phyloP scores from a whole-genome alignment of 805 yeast species.

The Saccharomycopsis malanga region DNA sequence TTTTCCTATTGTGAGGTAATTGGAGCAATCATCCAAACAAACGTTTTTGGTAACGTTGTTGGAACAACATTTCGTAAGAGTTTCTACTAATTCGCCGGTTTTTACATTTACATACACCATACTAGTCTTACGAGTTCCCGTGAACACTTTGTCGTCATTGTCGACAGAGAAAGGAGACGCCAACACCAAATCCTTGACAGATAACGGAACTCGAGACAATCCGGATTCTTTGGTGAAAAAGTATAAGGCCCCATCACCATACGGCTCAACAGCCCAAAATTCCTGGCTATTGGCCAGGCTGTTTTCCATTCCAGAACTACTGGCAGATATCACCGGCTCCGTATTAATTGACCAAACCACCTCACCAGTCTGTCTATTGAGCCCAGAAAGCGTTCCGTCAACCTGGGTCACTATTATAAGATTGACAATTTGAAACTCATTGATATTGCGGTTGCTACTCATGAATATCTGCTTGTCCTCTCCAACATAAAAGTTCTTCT shows the following conservation, averaged over 20 bases:
- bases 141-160: conserved; percentile 72
- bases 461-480: conserved; percentile 13
- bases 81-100: conserved; percentile 58
- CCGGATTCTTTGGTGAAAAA: conserved; percentile 73
- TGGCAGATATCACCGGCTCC: conserved; percentile 16
- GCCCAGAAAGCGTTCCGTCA: conserved; percentile 18
- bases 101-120: conserved; percentile 65
- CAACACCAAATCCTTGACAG: conserved; percentile 67
- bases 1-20: conserved; percentile 55
- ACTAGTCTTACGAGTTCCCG: conserved; percentile 75
- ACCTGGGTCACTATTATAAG: conserved; percentile 20
- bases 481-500: conserved; percentile 9
- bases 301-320: conserved; percentile 6
- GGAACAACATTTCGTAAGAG: conserved; percentile 22
- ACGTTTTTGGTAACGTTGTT: conserved; percentile 15
- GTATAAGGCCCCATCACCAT: conserved; percentile 74
- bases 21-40: conserved; percentile 25
- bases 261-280: conserved; percentile 89
- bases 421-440: conserved; percentile 16
- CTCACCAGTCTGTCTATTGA: conserved; percentile 20
- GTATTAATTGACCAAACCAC: conserved; percentile 18
- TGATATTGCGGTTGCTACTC: conserved; percentile 13
- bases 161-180: conserved; percentile 84
- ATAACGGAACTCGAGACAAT: conserved; percentile 71
- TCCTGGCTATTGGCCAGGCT: conserved; percentile 26